Conservation (phyloP, 2,329 filamentous ascomycete genomes). For the Dothistroma pini region DNA sequence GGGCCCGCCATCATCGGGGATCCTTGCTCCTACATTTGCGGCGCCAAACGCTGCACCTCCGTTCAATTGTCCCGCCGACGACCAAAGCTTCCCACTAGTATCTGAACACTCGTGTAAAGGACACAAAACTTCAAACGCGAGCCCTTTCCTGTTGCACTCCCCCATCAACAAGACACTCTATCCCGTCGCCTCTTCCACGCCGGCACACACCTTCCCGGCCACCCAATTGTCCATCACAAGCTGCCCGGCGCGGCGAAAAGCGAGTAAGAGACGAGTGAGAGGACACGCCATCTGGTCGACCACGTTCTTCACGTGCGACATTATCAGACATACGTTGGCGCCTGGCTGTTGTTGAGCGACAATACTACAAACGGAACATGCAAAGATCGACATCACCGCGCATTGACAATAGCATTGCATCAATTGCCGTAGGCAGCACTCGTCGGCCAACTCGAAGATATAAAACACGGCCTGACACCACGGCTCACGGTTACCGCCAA, state of each 20-base stretch:
- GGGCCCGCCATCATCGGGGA: not conserved
- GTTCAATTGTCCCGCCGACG: not conserved
- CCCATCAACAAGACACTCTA: not conserved
- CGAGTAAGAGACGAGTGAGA: conserved; percentile 1
- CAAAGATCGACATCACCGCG: conserved; percentile 1
- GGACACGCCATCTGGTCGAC: not conserved
- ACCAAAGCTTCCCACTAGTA: not conserved
- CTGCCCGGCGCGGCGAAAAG: not conserved
- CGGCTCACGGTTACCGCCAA: not conserved
- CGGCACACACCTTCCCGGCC: not conserved
- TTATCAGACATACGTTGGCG: not conserved
- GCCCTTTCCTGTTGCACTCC: not conserved
- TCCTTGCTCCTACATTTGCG: not conserved
- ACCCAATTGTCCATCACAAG: not conserved
- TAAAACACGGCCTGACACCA: conserved; percentile 2
- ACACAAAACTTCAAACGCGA: conserved; percentile 1
- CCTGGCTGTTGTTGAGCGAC: conserved; percentile 1
- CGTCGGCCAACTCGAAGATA: conserved; percentile 4
- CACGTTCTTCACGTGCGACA: not conserved
- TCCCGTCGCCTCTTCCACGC: not conserved
- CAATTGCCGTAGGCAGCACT: conserved; percentile 8
- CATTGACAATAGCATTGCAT: conserved; percentile 1
- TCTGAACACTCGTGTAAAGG: not conserved
- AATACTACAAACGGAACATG: conserved; percentile 1
- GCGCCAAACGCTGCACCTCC: conserved; percentile 2